A percentile compares a stretch with the other conserved stretches of the same genome.
These are phyloP conservation scores for Cryptococcus amylolentus DNA, from an alignment of 1,284 basidiomycete genomes.

Conservation along the genomic window DNA sequence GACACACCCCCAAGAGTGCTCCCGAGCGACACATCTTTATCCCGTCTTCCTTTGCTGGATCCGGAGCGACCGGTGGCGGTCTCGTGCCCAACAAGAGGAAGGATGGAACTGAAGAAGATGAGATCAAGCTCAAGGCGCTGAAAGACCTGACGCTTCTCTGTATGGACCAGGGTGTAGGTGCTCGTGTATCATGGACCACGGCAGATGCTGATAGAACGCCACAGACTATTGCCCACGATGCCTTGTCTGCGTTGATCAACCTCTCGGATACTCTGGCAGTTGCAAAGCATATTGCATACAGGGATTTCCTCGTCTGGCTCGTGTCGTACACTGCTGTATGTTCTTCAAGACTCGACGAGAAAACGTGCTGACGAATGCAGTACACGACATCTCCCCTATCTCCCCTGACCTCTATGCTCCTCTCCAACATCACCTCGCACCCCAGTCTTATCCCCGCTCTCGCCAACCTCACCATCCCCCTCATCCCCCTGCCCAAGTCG, in stretches of 20 bases:
- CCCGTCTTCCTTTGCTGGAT: conserved; percentile 35
- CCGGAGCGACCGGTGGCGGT: conserved; percentile 53
- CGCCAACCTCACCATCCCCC: conserved; percentile 63
- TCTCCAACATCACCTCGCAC: conserved; percentile 88
- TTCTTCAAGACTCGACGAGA: conserved; percentile 11
- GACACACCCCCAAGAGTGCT: conserved; percentile 70
- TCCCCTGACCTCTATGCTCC: conserved; percentile 91
- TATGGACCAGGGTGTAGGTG: conserved; percentile 71
- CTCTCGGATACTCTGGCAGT: conserved; percentile 79
- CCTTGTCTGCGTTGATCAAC: conserved; percentile 90
- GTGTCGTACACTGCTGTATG: conserved; percentile 86
- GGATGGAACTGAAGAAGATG: conserved; percentile 55
- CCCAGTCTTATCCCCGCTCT: conserved; percentile 66
- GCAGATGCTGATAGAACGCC: conserved; percentile 1
- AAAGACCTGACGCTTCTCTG: conserved; percentile 76
- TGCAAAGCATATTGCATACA: conserved; percentile 66
- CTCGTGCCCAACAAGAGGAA: conserved; percentile 45
- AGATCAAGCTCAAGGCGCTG: conserved; percentile 58
- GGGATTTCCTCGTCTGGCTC: conserved; percentile 74
- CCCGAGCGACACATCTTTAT: conserved; percentile 74
- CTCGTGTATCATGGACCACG: conserved; percentile 1
- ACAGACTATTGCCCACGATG: conserved; percentile 88
- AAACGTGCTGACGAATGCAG: conserved; percentile 51
- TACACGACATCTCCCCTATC: conserved; percentile 84
- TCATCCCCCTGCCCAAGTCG: conserved; percentile 56